These are phyloP conservation scores for Cylindrotheca fusiformis DNA, from an alignment of 108 stramenopile genomes.

Conservation along the genomic window DNA sequence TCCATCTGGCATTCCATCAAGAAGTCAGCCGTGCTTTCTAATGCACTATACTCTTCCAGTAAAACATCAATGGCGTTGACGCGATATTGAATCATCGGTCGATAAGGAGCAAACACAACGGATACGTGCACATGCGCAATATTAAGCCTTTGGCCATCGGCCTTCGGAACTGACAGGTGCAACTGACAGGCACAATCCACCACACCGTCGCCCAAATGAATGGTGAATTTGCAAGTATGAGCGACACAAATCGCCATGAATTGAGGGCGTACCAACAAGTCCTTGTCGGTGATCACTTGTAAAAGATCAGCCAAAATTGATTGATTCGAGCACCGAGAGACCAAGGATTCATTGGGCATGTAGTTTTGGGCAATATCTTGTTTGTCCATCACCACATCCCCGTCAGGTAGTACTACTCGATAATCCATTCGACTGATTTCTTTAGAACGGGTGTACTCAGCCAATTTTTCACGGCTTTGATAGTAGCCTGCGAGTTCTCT, in stretches of 20 bases:
- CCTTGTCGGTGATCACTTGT: conserved; percentile 56
- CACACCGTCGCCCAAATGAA: conserved; percentile 36
- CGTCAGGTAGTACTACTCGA: conserved; percentile 48
- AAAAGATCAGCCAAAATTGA: conserved; percentile 78
- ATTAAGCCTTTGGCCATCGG: conserved; percentile 32
- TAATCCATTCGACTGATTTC: conserved; percentile 85
- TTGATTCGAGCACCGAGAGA: conserved; percentile 73
- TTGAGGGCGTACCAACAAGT: conserved; percentile 45
- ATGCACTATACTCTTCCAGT: conserved; percentile 7
- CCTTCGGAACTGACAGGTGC: conserved; percentile 27
- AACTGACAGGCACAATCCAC: conserved; percentile 31
- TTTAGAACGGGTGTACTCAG: conserved; percentile 72
- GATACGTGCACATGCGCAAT: conserved; percentile 47
- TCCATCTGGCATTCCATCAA: conserved; percentile 25
- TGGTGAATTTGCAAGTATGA: conserved; percentile 44
- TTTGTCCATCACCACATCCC: conserved; percentile 41
- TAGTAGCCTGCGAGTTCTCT: conserved; percentile 73
- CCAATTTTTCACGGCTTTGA: conserved; percentile 51
- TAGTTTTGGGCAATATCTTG: conserved; percentile 32
- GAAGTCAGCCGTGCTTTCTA: conserved; percentile 28
- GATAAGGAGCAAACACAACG: conserved; percentile 56
- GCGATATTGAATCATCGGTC: conserved; percentile 33
- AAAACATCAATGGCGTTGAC: conserved; percentile 19
- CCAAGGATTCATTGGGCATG: conserved; percentile 28
- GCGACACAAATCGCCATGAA: conserved; percentile 53